A percentile compares a stretch with the other conserved stretches of the same genome.
Conservation (phyloP, 1,284 basidiomycete species). For the Sphagnurus paluster region DNA sequence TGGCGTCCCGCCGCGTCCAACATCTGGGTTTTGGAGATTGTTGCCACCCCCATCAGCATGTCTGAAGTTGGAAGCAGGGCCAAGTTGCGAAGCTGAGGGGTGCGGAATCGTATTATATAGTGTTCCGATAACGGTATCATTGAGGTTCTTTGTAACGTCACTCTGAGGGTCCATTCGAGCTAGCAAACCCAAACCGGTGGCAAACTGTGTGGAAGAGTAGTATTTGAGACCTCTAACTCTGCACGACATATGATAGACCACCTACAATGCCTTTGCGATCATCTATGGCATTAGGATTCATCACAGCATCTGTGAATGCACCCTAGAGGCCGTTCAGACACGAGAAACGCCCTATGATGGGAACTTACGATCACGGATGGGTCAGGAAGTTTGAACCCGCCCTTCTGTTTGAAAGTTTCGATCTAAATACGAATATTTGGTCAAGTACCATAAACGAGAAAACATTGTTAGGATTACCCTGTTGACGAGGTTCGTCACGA, state of each 20-base stretch:
- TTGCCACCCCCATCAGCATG: conserved; percentile 45
- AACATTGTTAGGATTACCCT: conserved; percentile 3
- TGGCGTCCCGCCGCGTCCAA: conserved; percentile 44
- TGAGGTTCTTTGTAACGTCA: conserved; percentile 24
- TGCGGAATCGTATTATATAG: conserved; percentile 52
- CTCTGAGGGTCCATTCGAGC: conserved; percentile 28
- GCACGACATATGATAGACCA: background rate
- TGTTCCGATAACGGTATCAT: conserved; percentile 25
- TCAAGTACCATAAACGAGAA: background rate
- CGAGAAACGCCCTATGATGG: too few species aligned
- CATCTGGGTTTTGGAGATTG: conserved; percentile 36
- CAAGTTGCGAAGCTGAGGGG: conserved; percentile 43
- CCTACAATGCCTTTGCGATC: conserved; percentile 35
- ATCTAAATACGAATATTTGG: conserved; percentile 1
- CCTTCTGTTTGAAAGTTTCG: conserved; percentile 11
- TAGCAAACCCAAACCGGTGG: conserved; percentile 29
- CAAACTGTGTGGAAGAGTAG: conserved; percentile 25
- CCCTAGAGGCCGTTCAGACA: conserved; percentile 15
- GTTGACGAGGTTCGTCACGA: conserved; percentile 25
- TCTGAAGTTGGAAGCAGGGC: conserved; percentile 36
- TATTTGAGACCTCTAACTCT: background rate
- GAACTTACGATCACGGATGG: conserved; percentile 12
- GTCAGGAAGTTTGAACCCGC: conserved; percentile 11
- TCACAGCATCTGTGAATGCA: conserved; percentile 28
- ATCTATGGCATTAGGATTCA: conserved; percentile 34